Evolutionary conservation across 148 eudicot species (phyloP).

Genomic region (Diospyros kaki): DNA sequence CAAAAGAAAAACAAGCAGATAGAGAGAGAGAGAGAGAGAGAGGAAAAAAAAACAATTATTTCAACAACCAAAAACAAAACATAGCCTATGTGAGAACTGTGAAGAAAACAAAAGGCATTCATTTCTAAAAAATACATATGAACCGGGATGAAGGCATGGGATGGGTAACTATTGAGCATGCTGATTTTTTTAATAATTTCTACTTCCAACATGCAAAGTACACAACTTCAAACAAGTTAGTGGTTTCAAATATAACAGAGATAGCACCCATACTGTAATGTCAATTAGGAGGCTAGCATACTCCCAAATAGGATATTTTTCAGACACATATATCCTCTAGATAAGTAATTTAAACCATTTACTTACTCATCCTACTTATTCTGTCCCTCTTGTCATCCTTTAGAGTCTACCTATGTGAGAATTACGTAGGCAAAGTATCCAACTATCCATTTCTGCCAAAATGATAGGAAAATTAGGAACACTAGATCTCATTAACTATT

Average conservation of each 20-base stretch:
- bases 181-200: background rate
- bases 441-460: background rate
- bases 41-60: slow-evolving; percentile 8
- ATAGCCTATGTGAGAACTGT: background rate
- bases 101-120: no score
- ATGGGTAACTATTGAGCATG: background rate
- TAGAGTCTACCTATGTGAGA: background rate
- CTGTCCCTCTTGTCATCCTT: background rate
- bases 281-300: background rate
- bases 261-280: background rate
- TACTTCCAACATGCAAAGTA: background rate
- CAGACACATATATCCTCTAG: background rate
- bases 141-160: slow-evolving; percentile 5
- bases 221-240: background rate
- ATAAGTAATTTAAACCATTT: background rate
- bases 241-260: background rate
- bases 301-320: background rate
- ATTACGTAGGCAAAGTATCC: background rate
- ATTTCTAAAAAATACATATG: background rate
- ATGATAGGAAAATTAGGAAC: background rate
- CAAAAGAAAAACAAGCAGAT: slow-evolving; percentile 13
- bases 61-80: slow-evolving; percentile 12
- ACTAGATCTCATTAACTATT: background rate
- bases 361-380: background rate
- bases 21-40: background rate